Evolutionary conservation across 352 stramenopile species (phyloP).

Genomic region (Pythium diclinum): DNA sequence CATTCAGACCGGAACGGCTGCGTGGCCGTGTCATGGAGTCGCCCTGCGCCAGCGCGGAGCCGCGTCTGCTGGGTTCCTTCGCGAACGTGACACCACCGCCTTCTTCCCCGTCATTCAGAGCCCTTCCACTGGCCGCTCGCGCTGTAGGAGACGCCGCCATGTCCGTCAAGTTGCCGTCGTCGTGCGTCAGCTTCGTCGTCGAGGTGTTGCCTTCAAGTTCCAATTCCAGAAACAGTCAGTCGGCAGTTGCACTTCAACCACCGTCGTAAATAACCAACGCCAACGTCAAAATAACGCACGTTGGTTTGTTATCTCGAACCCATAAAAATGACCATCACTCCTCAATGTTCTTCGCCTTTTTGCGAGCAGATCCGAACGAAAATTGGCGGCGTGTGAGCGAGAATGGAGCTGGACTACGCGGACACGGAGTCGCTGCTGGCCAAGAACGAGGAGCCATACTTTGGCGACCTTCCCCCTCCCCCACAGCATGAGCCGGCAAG

Average conservation of each 20-base stretch:
- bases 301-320: neutral
- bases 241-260: slow-evolving; percentile 14
- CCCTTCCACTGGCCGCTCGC: neutral
- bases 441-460: slow-evolving; percentile 37
- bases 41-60: neutral
- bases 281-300: slow-evolving; percentile 1
- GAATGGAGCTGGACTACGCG: slow-evolving; percentile 59
- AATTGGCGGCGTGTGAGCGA: neutral
- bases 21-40: neutral
- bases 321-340: slow-evolving; percentile 21
- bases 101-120: neutral
- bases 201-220: neutral
- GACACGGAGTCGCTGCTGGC: slow-evolving; percentile 61
- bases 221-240: neutral
- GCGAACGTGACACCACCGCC: slow-evolving; percentile 1
- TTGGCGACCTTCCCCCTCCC: slow-evolving; percentile 10
- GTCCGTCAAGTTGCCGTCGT: neutral
- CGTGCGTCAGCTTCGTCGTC: no score
- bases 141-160: slow-evolving; percentile 12
- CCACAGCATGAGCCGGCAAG: slow-evolving; percentile 3
- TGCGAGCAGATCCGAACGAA: neutral
- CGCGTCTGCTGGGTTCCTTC: slow-evolving; percentile 1
- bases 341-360: neutral
- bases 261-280: slow-evolving; percentile 2
- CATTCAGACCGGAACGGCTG: neutral